Base-by-base conservation (phyloP, 192 early-diverging fungal genomes). In the Martensiomyces pterosporus region DNA sequence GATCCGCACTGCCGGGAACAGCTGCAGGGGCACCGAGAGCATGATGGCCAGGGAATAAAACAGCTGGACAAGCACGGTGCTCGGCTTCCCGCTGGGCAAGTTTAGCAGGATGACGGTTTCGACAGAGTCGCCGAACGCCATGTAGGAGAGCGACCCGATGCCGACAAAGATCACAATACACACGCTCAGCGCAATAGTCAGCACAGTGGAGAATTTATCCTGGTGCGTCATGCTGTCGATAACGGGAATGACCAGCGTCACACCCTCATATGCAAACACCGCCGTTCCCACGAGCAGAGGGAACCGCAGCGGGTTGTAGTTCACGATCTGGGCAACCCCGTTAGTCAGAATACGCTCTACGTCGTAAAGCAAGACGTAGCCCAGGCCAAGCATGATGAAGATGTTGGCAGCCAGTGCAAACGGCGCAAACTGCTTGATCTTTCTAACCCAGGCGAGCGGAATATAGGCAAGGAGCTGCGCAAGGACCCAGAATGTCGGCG, bases 21-120 rank as follows among this genome's bases (percentile, higher is more conserved):
- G 75, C 27, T 88, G 88, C 32, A 98, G 68, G 2, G 94, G 94
- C 37, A 95, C 93, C 1, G 91, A 93, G 10, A 95, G 66, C 76
- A 91, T 83, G 49, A 98, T 98, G 12, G 94, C 92, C 41, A 95
- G 64, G n/a, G 89, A 87, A 65, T 98, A 97, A 9, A 97, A 55
- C 38, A 80, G 79, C 60, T 97, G 91, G 23, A 97, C 76, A 15
- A 69, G 56, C 27, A 79, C 66, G 10, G 89, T 86, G 23, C 76
- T 38, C 14, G 79, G 46, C 14, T 75, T 77, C 17, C 63, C 68
- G 6, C 72, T 58, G 6, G 93, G 92, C 57, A 98, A 64, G 73
- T 90, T 92, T 15, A 93, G 67, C 50, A 98, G 79, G 7, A 95
- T 81, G 24, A 95, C 85, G 0, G 94, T 94, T 47, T 90, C 80